These are phyloP conservation scores for Extremus antarcticus DNA, from an alignment of 495 filamentous ascomycete species.

Conservation along the genomic window DNA sequence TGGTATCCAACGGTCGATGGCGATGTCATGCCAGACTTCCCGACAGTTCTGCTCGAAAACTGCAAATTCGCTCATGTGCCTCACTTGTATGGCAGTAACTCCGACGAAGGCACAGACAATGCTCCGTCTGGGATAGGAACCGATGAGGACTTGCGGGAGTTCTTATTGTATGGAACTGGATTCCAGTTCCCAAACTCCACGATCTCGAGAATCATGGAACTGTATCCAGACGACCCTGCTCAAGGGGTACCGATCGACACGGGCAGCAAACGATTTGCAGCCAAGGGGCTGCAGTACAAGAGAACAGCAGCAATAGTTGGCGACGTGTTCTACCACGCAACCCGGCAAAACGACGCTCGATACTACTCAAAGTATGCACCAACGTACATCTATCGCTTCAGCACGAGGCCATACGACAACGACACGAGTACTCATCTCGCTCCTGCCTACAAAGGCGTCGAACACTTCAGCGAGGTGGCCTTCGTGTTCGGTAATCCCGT, in stretches of 20 bases:
- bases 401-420: conserved; percentile 20
- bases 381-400: conserved; percentile 25
- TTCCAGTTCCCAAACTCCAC: conserved; percentile 17
- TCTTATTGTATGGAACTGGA: conserved; percentile 15
- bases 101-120: conserved; percentile 22
- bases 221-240: conserved; percentile 22
- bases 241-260: conserved; percentile 20
- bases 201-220: conserved; percentile 16
- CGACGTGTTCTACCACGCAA: conserved; percentile 22
- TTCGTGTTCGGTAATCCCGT: conserved; percentile 20
- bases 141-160: conserved; percentile 15
- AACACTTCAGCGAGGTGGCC: conserved; percentile 21
- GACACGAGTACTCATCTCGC: conserved; percentile 17
- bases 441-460: conserved; percentile 20
- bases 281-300: conserved; percentile 21
- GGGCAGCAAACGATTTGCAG: conserved; percentile 18
- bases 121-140: conserved; percentile 19
- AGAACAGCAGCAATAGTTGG: conserved; percentile 20
- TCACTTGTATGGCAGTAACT: conserved; percentile 20
- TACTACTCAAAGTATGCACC: conserved; percentile 17
- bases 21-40: conserved; percentile 22
- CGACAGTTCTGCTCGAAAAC: conserved; percentile 15
- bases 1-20: conserved; percentile 23
- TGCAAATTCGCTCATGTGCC: conserved; percentile 22
- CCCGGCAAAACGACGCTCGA: conserved; percentile 18